A percentile compares a stretch with the other conserved stretches of the same genome.
Evolutionary conservation across 148 eudicot species (phyloP).

Genomic region (Rhododendron mucronatum): DNA sequence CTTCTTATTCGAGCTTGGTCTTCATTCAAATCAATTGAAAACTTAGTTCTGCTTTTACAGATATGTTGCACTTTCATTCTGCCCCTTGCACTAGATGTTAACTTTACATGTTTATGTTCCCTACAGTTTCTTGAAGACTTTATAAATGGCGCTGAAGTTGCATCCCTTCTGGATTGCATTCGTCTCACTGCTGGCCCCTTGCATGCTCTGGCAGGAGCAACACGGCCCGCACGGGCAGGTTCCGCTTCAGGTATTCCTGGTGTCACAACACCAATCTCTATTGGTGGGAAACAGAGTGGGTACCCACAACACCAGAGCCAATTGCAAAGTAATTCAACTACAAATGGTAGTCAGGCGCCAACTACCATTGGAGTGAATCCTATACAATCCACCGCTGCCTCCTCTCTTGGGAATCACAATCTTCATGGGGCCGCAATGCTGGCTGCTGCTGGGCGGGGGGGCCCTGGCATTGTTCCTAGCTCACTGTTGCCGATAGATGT

Average conservation of each 20-base stretch:
- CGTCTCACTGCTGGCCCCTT: constrained; percentile 97
- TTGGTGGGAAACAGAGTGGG: constrained; percentile 57
- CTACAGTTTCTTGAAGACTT: constrained; percentile 94
- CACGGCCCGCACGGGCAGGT: constrained; percentile 97
- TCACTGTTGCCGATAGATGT: constrained; percentile 96
- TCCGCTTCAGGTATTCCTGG: constrained; percentile 71
- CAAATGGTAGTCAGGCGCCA: constrained; percentile 38
- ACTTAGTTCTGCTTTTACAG: background rate
- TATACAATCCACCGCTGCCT: constrained; percentile 36
- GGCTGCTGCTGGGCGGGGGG: constrained; percentile 80
- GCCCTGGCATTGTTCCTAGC: constrained; percentile 97
- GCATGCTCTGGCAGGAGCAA: constrained; percentile 97
- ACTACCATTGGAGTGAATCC: constrained; percentile 47
- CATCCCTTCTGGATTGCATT: constrained; percentile 94
- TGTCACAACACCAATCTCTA: constrained; percentile 43
- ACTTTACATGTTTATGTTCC: background rate
- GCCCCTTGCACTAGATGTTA: background rate
- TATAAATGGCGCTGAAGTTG: constrained; percentile 92
- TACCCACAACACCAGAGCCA: constrained; percentile 49
- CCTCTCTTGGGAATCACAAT: constrained; percentile 52
- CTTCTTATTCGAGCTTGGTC: background rate
- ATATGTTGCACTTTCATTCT: background rate
- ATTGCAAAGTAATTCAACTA: constrained; percentile 34
- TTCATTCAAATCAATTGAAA: background rate
- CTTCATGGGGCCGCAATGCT: constrained; percentile 51